A percentile compares a stretch with the other conserved stretches of the same genome.
Evolutionary conservation across 352 stramenopile species (phyloP).

Genomic region (Pythium vanterpoolii): DNA sequence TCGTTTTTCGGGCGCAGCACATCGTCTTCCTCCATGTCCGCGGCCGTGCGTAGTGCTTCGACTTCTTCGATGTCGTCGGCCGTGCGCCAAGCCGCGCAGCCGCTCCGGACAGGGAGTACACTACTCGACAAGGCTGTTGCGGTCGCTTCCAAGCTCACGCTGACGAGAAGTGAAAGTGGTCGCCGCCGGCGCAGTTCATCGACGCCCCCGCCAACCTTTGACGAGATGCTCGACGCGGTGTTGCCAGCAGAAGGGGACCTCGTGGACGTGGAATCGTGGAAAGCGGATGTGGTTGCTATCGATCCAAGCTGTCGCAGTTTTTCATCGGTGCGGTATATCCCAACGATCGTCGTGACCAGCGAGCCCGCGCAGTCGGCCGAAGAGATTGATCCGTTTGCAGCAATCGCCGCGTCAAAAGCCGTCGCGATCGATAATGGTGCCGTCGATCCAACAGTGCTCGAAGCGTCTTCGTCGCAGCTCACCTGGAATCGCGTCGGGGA

Average conservation of each 20-base stretch:
- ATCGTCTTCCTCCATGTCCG: background rate
- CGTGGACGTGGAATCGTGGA: conserved; percentile 22
- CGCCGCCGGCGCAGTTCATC: conserved; percentile 16
- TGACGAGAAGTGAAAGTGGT: conserved; percentile 18
- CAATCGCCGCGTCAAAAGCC: conserved; percentile 16
- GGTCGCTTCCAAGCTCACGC: conserved; percentile 44
- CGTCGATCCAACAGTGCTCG: conserved; percentile 2
- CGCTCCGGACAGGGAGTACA: conserved; percentile 59
- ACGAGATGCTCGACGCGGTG: conserved; percentile 15
- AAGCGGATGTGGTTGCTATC: conserved; percentile 12
- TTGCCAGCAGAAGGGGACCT: conserved; percentile 25
- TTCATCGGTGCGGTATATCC: conserved; percentile 25
- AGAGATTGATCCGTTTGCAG: conserved; percentile 23
- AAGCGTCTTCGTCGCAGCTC: conserved; percentile 15
- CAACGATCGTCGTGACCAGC: conserved; percentile 16
- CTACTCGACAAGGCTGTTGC: conserved; percentile 74
- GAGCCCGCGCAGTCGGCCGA: background rate
- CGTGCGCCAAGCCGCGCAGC: conserved; percentile 9
- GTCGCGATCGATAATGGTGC: conserved; percentile 13
- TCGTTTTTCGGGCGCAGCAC: conserved; percentile 26
- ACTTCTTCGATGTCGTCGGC: background rate
- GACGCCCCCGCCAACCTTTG: conserved; percentile 7
- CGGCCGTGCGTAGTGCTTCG: conserved; percentile 6
- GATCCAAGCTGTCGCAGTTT: conserved; percentile 16
- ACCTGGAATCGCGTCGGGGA: conserved; percentile 42